Percentiles rank a stretch among this genome's conserved stretches.
Conservation (phyloP, 805 yeast genomes). For the Myxozyma neotropica region DNA sequence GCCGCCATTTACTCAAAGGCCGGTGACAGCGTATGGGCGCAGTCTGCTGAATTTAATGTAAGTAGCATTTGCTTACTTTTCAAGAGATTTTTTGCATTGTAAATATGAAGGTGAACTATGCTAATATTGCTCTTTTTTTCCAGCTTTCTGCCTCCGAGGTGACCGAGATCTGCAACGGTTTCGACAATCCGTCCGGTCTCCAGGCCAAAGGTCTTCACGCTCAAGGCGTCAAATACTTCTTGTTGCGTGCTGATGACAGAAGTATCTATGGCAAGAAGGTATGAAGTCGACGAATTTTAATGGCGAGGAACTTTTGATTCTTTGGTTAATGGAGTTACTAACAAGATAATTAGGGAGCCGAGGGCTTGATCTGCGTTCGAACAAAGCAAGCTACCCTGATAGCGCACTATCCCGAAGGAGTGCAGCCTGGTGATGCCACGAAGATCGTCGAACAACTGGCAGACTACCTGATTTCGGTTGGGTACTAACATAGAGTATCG, state of each 20-base stretch:
- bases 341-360: constrained; percentile 56
- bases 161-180: constrained; percentile 72
- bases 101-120: no score
- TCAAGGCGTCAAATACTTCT: constrained; percentile 82
- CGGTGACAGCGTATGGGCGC: constrained; percentile 95
- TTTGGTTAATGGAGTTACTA: not conserved
- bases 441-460: constrained; percentile 93
- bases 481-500: constrained; percentile 57
- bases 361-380: constrained; percentile 88
- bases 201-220: constrained; percentile 87
- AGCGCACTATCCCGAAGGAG: constrained; percentile 92
- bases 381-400: constrained; percentile 89
- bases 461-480: constrained; percentile 86
- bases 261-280: constrained; percentile 86
- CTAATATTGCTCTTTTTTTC: not conserved
- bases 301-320: not conserved
- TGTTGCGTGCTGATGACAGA: constrained; percentile 86
- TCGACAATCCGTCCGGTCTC: constrained; percentile 72
- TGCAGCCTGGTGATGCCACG: constrained; percentile 94
- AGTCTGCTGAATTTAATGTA: constrained; percentile 61
- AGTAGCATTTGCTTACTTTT: no score
- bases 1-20: constrained; percentile 94
- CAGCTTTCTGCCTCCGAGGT: constrained; percentile 69
- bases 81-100: no score
- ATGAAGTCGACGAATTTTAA: not conserved